Percentiles rank a stretch among this genome's conserved stretches.
phyloP scores from a whole-genome alignment of 306 rosid species.

The Bauhinia variegata region DNA sequence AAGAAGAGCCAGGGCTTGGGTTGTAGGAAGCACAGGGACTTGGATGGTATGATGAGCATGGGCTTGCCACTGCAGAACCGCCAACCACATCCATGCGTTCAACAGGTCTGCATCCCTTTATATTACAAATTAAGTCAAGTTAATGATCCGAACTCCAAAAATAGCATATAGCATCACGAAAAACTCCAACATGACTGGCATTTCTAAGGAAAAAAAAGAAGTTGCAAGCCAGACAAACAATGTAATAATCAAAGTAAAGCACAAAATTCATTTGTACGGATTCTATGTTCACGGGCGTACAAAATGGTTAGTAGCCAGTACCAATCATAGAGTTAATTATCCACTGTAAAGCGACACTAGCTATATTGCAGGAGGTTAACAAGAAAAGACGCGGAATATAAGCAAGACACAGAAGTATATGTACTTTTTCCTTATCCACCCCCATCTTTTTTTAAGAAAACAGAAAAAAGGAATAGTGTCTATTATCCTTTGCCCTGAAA shows the following conservation, averaged over 20 bases:
- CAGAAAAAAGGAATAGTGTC: no score
- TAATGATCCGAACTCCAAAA: conserved; percentile 23
- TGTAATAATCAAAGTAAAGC: neutral
- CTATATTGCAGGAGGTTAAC: neutral
- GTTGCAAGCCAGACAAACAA: neutral
- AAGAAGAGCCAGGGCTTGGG: conserved; percentile 91
- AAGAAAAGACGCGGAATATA: neutral
- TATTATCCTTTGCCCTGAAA: no score
- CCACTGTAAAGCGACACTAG: neutral
- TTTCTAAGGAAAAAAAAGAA: conserved; percentile 2
- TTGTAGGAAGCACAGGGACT: conserved; percentile 86
- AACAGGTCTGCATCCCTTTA: conserved; percentile 85
- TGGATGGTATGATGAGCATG: conserved; percentile 74
- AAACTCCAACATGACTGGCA: conserved; percentile 6
- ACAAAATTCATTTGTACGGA: neutral
- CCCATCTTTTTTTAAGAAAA: no score
- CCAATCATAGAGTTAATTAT: neutral
- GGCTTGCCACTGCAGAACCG: conserved; percentile 69
- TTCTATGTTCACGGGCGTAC: neutral
- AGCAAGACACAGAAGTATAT: neutral
- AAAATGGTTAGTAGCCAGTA: neutral
- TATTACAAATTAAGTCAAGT: conserved; percentile 8
- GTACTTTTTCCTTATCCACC: no score
- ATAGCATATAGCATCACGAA: conserved; percentile 1
- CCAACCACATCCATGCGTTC: conserved; percentile 66